These are phyloP conservation scores for Naganishia kalamii DNA, from an alignment of 768 basidiomycete species.

Conservation along the genomic window DNA sequence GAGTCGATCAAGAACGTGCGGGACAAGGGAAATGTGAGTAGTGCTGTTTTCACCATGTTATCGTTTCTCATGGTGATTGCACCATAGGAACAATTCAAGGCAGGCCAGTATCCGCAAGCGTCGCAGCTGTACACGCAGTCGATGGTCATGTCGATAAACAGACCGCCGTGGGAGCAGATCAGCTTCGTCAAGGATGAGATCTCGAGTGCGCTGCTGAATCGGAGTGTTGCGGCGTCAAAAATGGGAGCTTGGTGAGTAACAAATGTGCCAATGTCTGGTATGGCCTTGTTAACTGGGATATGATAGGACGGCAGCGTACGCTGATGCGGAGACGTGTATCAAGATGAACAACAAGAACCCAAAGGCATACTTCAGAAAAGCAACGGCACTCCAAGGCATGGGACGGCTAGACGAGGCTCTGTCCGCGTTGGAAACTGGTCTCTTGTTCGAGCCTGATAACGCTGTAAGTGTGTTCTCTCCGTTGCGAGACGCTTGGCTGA, in stretches of 20 bases:
- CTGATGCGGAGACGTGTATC: conserved; percentile 85
- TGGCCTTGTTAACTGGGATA: too few species aligned
- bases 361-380: conserved; percentile 86
- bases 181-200: conserved; percentile 81
- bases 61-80: not conserved
- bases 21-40: conserved; percentile 87
- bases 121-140: conserved; percentile 73
- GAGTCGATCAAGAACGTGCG: conserved; percentile 71
- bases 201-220: conserved; percentile 80
- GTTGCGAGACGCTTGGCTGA: not conserved
- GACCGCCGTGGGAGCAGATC: conserved; percentile 85
- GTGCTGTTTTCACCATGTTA: not conserved
- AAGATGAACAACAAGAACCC: conserved; percentile 78
- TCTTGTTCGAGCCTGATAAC: conserved; percentile 74
- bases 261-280: too few species aligned
- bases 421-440: conserved; percentile 71
- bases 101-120: conserved; percentile 62
- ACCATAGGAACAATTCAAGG: conserved; percentile 67
- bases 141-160: conserved; percentile 65
- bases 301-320: conserved; percentile 41
- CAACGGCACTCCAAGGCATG: conserved; percentile 76
- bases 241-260: conserved; percentile 57
- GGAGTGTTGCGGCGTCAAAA: conserved; percentile 78
- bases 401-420: conserved; percentile 65
- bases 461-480: conserved; percentile 48